These are phyloP conservation scores for Agaricus sinodeliciosus DNA, from an alignment of 768 basidiomycete genomes.

Conservation along the genomic window DNA sequence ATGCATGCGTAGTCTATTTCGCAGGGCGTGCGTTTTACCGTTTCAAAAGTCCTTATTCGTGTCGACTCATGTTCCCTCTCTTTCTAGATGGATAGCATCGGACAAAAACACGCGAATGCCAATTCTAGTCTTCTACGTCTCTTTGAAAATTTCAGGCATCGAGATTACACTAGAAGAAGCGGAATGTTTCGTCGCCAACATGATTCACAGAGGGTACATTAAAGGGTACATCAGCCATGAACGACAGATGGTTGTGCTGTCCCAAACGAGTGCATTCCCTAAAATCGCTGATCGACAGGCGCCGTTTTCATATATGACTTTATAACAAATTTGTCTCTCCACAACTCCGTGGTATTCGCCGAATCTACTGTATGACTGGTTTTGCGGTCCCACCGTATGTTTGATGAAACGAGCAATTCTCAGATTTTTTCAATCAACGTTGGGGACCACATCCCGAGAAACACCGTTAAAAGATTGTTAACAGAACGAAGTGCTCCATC, in stretches of 20 bases:
- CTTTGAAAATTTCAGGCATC: constrained; percentile 63
- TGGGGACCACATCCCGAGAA: too few species aligned
- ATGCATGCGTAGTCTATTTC: constrained; percentile 78
- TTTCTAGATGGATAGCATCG: constrained; percentile 68
- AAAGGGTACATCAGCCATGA: constrained; percentile 96
- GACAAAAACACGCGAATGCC: constrained; percentile 75
- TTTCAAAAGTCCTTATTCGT: not conserved
- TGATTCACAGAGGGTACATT: constrained; percentile 91
- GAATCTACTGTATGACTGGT: too few species aligned
- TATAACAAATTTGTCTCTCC: constrained; percentile 13
- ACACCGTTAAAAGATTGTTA: too few species aligned
- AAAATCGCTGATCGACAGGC: constrained; percentile 54
- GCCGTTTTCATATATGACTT: constrained; percentile 38
- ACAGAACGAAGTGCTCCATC: too few species aligned
- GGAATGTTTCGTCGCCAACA: constrained; percentile 90
- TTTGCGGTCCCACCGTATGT: too few species aligned
- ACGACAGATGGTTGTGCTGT: constrained; percentile 89
- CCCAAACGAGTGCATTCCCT: constrained; percentile 77
- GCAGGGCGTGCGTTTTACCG: constrained; percentile 51
- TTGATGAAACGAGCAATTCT: too few species aligned
- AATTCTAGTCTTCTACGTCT: constrained; percentile 73
- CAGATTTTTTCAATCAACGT: too few species aligned
- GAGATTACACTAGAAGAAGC: constrained; percentile 75
- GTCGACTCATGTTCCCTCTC: not conserved
- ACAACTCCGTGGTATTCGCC: too few species aligned